phyloP scores from a whole-genome alignment of 768 basidiomycete species.

The Pleurotus cornucopiae region DNA sequence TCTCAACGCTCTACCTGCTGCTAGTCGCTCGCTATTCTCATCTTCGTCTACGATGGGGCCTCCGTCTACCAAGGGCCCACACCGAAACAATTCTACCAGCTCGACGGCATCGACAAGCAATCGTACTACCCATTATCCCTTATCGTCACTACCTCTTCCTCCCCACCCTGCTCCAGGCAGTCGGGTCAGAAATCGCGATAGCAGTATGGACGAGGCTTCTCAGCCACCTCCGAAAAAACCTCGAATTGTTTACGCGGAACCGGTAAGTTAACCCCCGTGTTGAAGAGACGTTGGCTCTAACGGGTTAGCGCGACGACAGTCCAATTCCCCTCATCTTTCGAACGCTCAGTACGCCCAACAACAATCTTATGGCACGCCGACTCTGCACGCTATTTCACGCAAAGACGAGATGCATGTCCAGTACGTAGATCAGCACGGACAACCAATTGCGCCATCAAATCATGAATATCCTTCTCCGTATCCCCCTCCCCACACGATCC shows the following conservation, averaged over 20 bases:
- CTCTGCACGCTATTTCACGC: background rate
- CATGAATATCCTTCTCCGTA: background rate
- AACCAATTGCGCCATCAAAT: background rate
- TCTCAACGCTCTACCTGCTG: slow-evolving; percentile 25
- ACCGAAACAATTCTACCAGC: slow-evolving; percentile 10
- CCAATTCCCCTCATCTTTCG: slow-evolving; percentile 3
- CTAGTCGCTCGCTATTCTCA: slow-evolving; percentile 8
- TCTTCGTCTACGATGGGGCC: slow-evolving; percentile 6
- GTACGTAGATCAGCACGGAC: background rate
- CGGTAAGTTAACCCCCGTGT: slow-evolving; percentile 15
- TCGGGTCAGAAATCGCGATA: slow-evolving; percentile 39
- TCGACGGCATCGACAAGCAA: slow-evolving; percentile 12
- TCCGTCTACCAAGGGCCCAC: slow-evolving; percentile 9
- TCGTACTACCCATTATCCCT: slow-evolving; percentile 20
- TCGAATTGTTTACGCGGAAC: slow-evolving; percentile 28
- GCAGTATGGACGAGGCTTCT: slow-evolving; percentile 31
- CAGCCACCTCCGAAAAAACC: slow-evolving; percentile 50
- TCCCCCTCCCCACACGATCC: background rate
- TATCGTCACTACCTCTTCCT: slow-evolving; percentile 32
- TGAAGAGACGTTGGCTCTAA: too few species aligned
- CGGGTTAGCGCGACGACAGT: background rate
- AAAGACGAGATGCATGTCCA: background rate
- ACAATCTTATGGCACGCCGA: background rate
- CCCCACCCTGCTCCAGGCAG: slow-evolving; percentile 30
- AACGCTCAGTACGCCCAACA: slow-evolving; percentile 4